Evolutionary conservation across 2,329 filamentous ascomycete species (phyloP).

Genomic region (Periconia macrospinosa): DNA sequence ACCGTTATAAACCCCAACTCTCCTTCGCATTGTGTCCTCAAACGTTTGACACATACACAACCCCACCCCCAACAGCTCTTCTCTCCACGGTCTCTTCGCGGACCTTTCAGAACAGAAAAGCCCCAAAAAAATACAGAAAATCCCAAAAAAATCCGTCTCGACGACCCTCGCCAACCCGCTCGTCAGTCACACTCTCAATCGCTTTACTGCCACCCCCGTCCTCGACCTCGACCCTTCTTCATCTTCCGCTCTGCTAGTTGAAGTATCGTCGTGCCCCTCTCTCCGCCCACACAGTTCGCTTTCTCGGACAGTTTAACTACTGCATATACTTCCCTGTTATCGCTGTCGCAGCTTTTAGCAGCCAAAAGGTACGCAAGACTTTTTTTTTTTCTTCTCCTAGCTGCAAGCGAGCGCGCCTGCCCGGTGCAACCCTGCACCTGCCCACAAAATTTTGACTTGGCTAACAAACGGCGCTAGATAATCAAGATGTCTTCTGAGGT

Average conservation of each 20-base stretch:
- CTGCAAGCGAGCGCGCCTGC: conserved; percentile 35
- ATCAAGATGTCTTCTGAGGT: conserved; percentile 45
- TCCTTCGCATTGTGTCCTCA: conserved; percentile 17
- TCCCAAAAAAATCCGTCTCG: conserved; percentile 36
- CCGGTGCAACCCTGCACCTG: conserved; percentile 29
- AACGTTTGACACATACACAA: conserved; percentile 24
- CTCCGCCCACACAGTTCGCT: conserved; percentile 22
- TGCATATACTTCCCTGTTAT: conserved; percentile 21
- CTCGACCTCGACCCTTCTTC: conserved; percentile 6
- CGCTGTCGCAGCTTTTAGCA: conserved; percentile 25
- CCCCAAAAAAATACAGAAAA: conserved; percentile 45
- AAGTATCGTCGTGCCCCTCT: conserved; percentile 23
- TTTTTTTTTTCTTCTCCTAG: conserved; percentile 21
- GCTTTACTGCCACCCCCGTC: background rate
- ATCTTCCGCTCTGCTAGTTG: conserved; percentile 33
- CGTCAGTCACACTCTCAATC: conserved; percentile 16
- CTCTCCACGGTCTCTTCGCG: conserved; percentile 34
- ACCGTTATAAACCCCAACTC: conserved; percentile 17
- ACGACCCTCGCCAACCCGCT: conserved; percentile 29
- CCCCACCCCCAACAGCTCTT: conserved; percentile 23
- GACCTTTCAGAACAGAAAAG: conserved; percentile 42
- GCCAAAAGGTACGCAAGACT: conserved; percentile 28
- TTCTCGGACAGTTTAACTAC: conserved; percentile 17
- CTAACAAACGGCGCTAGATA: conserved; percentile 29
- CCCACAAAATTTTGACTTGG: conserved; percentile 26